Conservation (phyloP, 805 yeast genomes). For the Kodamaea jinghongensis region DNA sequence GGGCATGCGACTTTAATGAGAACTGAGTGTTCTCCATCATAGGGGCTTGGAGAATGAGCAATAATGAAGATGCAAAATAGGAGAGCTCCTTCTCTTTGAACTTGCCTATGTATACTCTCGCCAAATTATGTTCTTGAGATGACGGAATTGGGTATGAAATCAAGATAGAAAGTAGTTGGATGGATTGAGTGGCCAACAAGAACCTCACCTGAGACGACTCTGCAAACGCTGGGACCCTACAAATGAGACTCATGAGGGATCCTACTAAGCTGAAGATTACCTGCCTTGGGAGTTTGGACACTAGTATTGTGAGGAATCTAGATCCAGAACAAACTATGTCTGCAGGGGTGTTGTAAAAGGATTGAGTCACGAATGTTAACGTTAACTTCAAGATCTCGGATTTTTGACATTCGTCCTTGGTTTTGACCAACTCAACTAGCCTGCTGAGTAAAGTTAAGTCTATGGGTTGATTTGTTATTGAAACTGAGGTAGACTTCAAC, state of each 20-base stretch:
- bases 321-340: conserved; percentile 1
- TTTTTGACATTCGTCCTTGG: not conserved
- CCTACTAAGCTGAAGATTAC: conserved; percentile 55
- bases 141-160: conserved; percentile 61
- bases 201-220: conserved; percentile 42
- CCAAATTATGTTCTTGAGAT: conserved; percentile 45
- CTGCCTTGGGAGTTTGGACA: conserved; percentile 47
- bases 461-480: conserved; percentile 58
- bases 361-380: not conserved
- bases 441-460: conserved; percentile 16
- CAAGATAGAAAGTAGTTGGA: conserved; percentile 62
- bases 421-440: no score
- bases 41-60: conserved; percentile 48
- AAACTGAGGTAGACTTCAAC: conserved; percentile 26
- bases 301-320: conserved; percentile 52
- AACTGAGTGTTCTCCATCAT: conserved; percentile 12
- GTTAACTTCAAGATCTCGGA: conserved; percentile 1
- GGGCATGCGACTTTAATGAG: conserved; percentile 13
- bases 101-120: conserved; percentile 50
- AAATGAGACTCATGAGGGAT: conserved; percentile 64
- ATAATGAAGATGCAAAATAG: conserved; percentile 46
- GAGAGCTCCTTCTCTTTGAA: conserved; percentile 55
- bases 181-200: conserved; percentile 49
- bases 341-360: conserved; percentile 1
- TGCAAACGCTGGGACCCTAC: conserved; percentile 39